A percentile compares a stretch with the other conserved stretches of the same genome.
These are phyloP conservation scores for Gynandropsis gynandra DNA, from an alignment of 345 rosid genomes.

Conservation along the genomic window DNA sequence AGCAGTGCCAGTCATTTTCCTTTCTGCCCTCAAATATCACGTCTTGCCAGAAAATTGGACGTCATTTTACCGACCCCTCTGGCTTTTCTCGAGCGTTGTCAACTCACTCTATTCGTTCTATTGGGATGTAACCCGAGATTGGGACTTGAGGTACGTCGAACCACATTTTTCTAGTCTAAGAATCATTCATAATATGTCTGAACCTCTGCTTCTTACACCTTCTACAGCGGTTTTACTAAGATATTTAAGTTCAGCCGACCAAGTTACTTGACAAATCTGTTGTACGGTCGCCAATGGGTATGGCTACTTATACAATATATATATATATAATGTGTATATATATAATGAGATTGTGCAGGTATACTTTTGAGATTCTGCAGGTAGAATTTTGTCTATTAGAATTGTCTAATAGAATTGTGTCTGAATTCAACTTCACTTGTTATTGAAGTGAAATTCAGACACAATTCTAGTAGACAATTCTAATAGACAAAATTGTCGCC, in stretches of 20 bases:
- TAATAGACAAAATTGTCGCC: no score
- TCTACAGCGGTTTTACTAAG: conserved; percentile 64
- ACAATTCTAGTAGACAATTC: no score
- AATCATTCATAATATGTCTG: not conserved
- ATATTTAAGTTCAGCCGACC: conserved; percentile 87
- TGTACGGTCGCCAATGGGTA: conserved; percentile 84
- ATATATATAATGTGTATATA: no score
- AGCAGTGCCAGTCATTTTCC: conserved; percentile 91
- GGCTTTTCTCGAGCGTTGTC: conserved; percentile 84
- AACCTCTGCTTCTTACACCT: conserved; percentile 3
- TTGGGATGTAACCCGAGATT: conserved; percentile 97
- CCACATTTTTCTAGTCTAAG: no score
- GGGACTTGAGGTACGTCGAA: conserved; percentile 95
- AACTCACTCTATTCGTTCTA: conserved; percentile 93
- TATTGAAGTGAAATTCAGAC: no score
- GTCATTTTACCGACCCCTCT: conserved; percentile 68
- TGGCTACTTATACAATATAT: no score
- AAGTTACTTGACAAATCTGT: conserved; percentile 38
- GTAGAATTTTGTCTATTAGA: no score
- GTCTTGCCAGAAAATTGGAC: conserved; percentile 74
- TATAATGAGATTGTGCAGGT: conserved; percentile 42
- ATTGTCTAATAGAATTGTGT: no score
- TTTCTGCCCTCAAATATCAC: conserved; percentile 93
- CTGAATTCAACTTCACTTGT: no score
- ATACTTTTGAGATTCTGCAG: conserved; percentile 85